phyloP scores from a whole-genome alignment of 140 eudicot species.

The Erigeron philadelphicus region DNA sequence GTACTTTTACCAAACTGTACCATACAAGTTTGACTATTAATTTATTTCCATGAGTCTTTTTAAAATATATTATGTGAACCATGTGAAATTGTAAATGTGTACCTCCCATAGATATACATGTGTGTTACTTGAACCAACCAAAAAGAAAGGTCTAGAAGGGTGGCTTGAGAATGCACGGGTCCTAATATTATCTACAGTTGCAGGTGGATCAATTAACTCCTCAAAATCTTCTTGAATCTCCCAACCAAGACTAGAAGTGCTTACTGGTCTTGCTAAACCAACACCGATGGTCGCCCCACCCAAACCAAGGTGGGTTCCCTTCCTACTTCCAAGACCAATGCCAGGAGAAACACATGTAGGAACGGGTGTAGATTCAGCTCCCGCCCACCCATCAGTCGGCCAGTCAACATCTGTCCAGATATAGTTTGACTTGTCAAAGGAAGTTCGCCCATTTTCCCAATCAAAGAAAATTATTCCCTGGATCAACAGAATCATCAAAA shows the following conservation, averaged over 20 bases:
- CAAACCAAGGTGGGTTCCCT: slow-evolving; percentile 81
- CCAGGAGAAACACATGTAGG: slow-evolving; percentile 88
- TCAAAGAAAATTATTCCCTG: slow-evolving; percentile 77
- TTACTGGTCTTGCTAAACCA: slow-evolving; percentile 48
- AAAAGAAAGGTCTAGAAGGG: slow-evolving; percentile 87
- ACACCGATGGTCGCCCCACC: slow-evolving; percentile 87
- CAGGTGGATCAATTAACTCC: slow-evolving; percentile 80
- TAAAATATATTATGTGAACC: not conserved
- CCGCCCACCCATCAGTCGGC: slow-evolving; percentile 97
- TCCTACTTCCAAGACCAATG: slow-evolving; percentile 75
- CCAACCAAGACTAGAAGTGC: slow-evolving; percentile 79
- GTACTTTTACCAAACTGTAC: slow-evolving; percentile 80
- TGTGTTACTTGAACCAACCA: slow-evolving; percentile 96
- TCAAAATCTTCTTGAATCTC: slow-evolving; percentile 82
- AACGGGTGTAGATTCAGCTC: slow-evolving; percentile 74
- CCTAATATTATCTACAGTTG: slow-evolving; percentile 66
- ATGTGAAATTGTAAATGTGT: slow-evolving; percentile 1
- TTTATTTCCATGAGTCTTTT: not conserved
- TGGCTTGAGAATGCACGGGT: slow-evolving; percentile 79
- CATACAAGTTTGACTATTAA: not conserved
- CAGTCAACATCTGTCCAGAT: slow-evolving; percentile 93
- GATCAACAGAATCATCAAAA: slow-evolving; percentile 25
- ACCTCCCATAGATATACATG: slow-evolving; percentile 96
- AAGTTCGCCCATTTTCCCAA: slow-evolving; percentile 58
- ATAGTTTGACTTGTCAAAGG: slow-evolving; percentile 46